These are phyloP conservation scores for Durotheca rogersii DNA, from an alignment of 495 filamentous ascomycete genomes.

Conservation along the genomic window DNA sequence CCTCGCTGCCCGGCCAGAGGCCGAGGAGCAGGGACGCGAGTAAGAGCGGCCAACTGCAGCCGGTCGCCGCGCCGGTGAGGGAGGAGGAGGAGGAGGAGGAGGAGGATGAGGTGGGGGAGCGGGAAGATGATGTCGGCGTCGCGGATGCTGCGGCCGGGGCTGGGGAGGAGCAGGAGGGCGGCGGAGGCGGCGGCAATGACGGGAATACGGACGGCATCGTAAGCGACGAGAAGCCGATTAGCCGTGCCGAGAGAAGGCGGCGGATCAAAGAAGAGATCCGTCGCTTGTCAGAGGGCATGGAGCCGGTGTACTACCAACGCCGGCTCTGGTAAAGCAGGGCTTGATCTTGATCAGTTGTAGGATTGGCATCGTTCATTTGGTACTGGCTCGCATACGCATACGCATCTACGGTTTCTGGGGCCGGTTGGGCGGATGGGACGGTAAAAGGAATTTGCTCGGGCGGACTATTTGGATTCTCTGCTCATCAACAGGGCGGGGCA, in stretches of 20 bases:
- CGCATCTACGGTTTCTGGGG: slow-evolving; percentile 4
- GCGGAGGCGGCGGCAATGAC: too few relatives aligned
- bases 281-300: slow-evolving; percentile 40
- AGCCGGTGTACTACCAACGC: slow-evolving; percentile 48
- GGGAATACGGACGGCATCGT: background rate
- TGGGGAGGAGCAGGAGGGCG: slow-evolving; percentile 27
- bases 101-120: slow-evolving; percentile 2
- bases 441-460: background rate
- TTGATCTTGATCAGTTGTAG: background rate
- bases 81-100: slow-evolving; percentile 11
- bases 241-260: slow-evolving; percentile 48
- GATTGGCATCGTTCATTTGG: slow-evolving; percentile 6
- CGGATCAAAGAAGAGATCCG: slow-evolving; percentile 54
- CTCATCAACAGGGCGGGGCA: too few relatives aligned
- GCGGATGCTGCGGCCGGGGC: slow-evolving; percentile 9
- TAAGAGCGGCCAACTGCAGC: slow-evolving; percentile 15
- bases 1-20: slow-evolving; percentile 30
- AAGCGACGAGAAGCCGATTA: slow-evolving; percentile 39
- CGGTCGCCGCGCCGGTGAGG: slow-evolving; percentile 5
- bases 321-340: slow-evolving; percentile 40
- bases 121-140: background rate
- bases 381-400: background rate
- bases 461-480: slow-evolving; percentile 7
- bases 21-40: too few relatives aligned
- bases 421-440: background rate